These are phyloP conservation scores for Aspergillus cejpii DNA, from an alignment of 2,329 filamentous ascomycete species.

Conservation along the genomic window DNA sequence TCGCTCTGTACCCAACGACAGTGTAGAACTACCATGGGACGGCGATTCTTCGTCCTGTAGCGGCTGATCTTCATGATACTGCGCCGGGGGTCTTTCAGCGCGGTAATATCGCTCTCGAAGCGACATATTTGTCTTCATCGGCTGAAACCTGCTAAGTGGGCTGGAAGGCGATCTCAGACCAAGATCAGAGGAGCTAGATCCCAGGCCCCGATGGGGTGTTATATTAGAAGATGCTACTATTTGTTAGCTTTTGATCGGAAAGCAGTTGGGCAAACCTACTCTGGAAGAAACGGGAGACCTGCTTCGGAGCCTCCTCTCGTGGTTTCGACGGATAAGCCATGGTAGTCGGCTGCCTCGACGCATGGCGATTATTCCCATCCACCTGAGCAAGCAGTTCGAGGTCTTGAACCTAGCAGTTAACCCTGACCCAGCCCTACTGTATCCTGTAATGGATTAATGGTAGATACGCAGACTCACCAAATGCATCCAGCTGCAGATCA, in stretches of 20 bases:
- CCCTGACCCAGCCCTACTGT: not conserved
- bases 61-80: not conserved
- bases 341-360: conserved; percentile 5
- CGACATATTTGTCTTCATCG: conserved; percentile 6
- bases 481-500: conserved; percentile 42
- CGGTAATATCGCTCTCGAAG: not conserved
- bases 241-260: not conserved
- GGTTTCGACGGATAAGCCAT: not conserved
- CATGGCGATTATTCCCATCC: conserved; percentile 6
- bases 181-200: conserved; percentile 26
- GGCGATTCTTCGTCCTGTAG: not conserved
- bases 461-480: conserved; percentile 36
- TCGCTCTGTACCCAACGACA: not conserved
- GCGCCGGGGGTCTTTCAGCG: not conserved
- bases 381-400: conserved; percentile 35
- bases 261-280: conserved; percentile 17
- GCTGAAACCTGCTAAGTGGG: conserved; percentile 25
- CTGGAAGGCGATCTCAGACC: conserved; percentile 24
- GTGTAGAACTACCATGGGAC: not conserved
- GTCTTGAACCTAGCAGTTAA: conserved; percentile 21
- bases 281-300: conserved; percentile 27
- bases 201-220: conserved; percentile 19
- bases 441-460: not conserved
- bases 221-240: conserved; percentile 15
- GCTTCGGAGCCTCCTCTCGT: conserved; percentile 5